Evolutionary conservation across 2,329 filamentous ascomycete genomes (phyloP).

Genomic region (Fusarium duplospermum): DNA sequence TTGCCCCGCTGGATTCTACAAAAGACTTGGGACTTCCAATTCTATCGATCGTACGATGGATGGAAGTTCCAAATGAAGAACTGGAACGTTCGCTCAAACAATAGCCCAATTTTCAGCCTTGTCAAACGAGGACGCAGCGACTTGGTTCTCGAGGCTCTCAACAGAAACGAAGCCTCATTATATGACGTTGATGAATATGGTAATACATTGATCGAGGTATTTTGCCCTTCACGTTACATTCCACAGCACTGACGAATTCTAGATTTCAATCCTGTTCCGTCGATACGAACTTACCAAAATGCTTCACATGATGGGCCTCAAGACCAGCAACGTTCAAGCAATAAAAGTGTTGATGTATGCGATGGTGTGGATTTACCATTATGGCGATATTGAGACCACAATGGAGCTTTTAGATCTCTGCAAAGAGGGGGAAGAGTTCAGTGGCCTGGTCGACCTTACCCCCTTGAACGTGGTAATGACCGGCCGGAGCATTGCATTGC

Average conservation of each 20-base stretch:
- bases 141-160: not conserved
- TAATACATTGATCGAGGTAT: not conserved
- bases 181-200: not conserved
- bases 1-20: conserved; percentile 1
- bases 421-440: not conserved
- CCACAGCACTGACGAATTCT: not conserved
- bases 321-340: no score
- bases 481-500: not conserved
- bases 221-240: not conserved
- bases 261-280: fast-evolving
- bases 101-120: fast-evolving
- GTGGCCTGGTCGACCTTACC: not conserved
- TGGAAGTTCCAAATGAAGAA: conserved; percentile 18
- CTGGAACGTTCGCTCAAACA: not conserved
- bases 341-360: fast-evolving
- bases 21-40: conserved; percentile 21
- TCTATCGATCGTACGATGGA: not conserved
- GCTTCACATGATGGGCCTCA: not conserved
- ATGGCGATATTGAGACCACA: not conserved
- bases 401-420: not conserved
- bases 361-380: not conserved
- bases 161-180: not conserved
- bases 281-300: not conserved
- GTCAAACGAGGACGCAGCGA: fast-evolving
- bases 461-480: no score